Evolutionary conservation across 2,329 filamentous ascomycete species (phyloP), one percentile per base, ranked within the genome.

Genomic region (Trichoderma sp.): DNA sequence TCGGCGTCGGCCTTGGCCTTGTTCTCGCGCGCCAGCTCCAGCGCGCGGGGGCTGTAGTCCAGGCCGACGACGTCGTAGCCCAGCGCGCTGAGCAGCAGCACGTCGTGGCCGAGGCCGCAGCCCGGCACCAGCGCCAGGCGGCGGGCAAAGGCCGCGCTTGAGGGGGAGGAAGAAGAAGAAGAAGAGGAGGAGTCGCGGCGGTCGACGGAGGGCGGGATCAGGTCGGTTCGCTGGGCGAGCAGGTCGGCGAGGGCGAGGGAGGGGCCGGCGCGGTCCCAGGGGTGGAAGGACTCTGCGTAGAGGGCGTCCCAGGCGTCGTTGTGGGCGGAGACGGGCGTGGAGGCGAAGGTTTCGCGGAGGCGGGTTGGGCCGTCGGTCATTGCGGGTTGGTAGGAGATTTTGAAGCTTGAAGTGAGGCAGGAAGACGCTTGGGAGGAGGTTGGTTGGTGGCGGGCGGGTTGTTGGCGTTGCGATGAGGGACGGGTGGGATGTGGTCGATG

Each of bases 21-120:
- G 45, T 81, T 82, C 68, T 79, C 76, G 63, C 76, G 72, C 2
- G 85, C 85, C 41, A 78, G 78, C 12, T 80, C 75, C 9, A 81
- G 69, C 3, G 81, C 82, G 15, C 71, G 72, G 9, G 79, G 72
- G 51, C 87, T 88, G 63, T 85, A 83, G 73, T 96, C 92, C 1
- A 96, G 77, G 0, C 91, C 93, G 71, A 86, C 88, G 1, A 88
- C 87, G 76, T 96, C 89, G 74, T 91, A 95, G 1, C 92, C 92
- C 72, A 89, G 86, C 10, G 86, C 85, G 57, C 88, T 85, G 51
- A 96, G 82, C 44, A 96, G 80, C 10, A 92, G 81, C 1, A 92
- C 90, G 77, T 96, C 93, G 72, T 95, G 90, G 5, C 92, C 93
- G 54, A 85, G 84, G 0, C 92, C 93, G 76, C 92, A 96, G 5